Evolutionary conservation across 129 eudicot genomes (phyloP), one percentile per base, ranked within the genome.

Genomic region (Flaveria brownii): DNA sequence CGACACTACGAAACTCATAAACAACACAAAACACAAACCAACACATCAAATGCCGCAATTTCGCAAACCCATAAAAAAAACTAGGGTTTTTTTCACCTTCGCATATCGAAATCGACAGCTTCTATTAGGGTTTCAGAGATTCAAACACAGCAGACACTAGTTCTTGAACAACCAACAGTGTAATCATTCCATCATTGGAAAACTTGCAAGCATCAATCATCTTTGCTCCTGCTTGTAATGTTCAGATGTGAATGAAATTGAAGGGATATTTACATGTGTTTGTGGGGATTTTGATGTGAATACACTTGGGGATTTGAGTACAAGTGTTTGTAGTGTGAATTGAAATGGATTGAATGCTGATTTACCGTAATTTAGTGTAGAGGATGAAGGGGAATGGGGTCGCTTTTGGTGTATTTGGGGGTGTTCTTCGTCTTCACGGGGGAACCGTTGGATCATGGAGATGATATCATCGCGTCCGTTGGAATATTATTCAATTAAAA

Each of bases 1-100:
- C 9, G 15, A 50, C 46, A 25, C 41, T 2, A 17, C 52, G 12
- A 28, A 43, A 47, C 69, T 50, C 70, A 46, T 28, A 78, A 5
- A 49, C 28, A 78, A 59, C 63, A 70, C 41, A 13, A 42, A 60
- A 49, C 49, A 51, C 9, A 72, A 33, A 57, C 17, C 41, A 61
- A 55, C 23, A 71, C 71, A 59, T 50, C 56, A 47, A 78, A 78
- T 71, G 63, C 65, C 49, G 82, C 71, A 71, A 60, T 20, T 71
- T 71, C 46, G 52, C 72, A 71, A 60, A 78, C 61, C 33, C 42
- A 15, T 18, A 0, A 30, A 67, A 67, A 47, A 28, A 47, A 17
- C 36, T 71, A 71, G 82, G 82, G 77, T 61, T 78, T 78, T 28
- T 62, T 63, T 52, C 33, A 78, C 82, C 82, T 78, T 61, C 3